These are phyloP conservation scores for Vicia sativa DNA, from an alignment of 306 rosid species.

Conservation along the genomic window DNA sequence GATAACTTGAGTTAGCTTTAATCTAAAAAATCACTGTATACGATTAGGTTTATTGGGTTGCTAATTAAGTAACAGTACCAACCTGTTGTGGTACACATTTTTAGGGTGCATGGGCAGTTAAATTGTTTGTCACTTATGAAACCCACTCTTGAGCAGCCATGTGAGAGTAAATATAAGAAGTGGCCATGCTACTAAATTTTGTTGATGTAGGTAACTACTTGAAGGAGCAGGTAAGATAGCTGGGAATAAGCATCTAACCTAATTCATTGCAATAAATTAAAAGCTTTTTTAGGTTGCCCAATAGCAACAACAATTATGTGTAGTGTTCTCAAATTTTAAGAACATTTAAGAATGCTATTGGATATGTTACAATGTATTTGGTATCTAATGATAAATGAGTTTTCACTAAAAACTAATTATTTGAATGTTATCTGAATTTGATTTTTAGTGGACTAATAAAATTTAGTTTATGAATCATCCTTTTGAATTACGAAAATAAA, in stretches of 20 bases:
- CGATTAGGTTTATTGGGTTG: constrained; percentile 37
- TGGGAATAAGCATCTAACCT: constrained; percentile 35
- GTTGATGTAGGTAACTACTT: constrained; percentile 35
- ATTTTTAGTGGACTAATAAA: no score
- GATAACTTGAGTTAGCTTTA: neutral
- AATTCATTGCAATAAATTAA: constrained; percentile 15
- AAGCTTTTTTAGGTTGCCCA: no score
- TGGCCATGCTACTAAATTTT: constrained; percentile 25
- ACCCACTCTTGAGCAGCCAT: constrained; percentile 46
- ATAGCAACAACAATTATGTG: no score
- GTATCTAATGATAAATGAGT: no score
- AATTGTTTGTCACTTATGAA: constrained; percentile 19
- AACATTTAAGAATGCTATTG: no score
- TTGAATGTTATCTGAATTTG: no score
- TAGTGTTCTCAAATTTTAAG: no score
- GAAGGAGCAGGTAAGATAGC: constrained; percentile 38
- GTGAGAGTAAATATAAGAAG: constrained; percentile 37
- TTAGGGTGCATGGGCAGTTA: neutral
- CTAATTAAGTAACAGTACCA: neutral
- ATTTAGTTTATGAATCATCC: no score
- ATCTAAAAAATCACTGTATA: neutral
- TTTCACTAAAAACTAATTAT: no score
- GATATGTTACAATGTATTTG: no score
- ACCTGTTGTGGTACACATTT: constrained; percentile 32
- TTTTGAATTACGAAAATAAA: no score